These are phyloP conservation scores for Scytalidium lignicola DNA, from an alignment of 2,329 filamentous ascomycete genomes.

Conservation along the genomic window DNA sequence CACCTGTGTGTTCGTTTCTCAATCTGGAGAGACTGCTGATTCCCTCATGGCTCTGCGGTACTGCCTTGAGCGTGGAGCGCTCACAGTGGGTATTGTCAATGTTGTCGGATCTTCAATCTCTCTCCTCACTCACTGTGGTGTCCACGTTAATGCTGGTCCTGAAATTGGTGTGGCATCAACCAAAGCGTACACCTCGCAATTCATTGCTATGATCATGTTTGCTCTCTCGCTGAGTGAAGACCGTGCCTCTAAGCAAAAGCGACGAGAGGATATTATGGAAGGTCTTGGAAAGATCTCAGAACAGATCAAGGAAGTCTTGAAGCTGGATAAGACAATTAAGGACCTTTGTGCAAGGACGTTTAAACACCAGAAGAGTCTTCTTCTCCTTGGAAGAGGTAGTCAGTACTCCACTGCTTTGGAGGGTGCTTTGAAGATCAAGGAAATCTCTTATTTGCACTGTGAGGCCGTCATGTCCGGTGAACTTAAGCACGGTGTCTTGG, in stretches of 20 bases:
- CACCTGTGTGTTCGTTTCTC: slow-evolving; percentile 97
- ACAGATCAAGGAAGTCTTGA: slow-evolving; percentile 88
- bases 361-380: slow-evolving; percentile 94
- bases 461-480: slow-evolving; percentile 99
- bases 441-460: slow-evolving; percentile 99
- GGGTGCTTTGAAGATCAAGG: slow-evolving; percentile 98
- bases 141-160: slow-evolving; percentile 97
- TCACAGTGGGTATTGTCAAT: slow-evolving; percentile 98
- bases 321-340: slow-evolving; percentile 92
- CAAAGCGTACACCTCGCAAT: slow-evolving; percentile 99
- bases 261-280: slow-evolving; percentile 94
- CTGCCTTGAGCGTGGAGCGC: slow-evolving; percentile 93
- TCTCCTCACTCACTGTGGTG: slow-evolving; percentile 97
- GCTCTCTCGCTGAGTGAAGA: slow-evolving; percentile 94
- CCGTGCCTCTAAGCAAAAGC: slow-evolving; percentile 86
- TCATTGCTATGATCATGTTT: slow-evolving; percentile 99
- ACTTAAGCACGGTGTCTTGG: slow-evolving; percentile 97
- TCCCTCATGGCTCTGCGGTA: slow-evolving; percentile 95
- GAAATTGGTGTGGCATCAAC: slow-evolving; percentile 99
- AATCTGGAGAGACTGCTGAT: slow-evolving; percentile 97
- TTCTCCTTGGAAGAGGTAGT: slow-evolving; percentile 88
- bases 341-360: slow-evolving; percentile 85
- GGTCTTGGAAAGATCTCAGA: slow-evolving; percentile 81
- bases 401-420: slow-evolving; percentile 97
- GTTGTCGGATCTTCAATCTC: slow-evolving; percentile 98